Conservation (phyloP, 2,329 filamentous ascomycete species). For the Sordariomycetes sp. region DNA sequence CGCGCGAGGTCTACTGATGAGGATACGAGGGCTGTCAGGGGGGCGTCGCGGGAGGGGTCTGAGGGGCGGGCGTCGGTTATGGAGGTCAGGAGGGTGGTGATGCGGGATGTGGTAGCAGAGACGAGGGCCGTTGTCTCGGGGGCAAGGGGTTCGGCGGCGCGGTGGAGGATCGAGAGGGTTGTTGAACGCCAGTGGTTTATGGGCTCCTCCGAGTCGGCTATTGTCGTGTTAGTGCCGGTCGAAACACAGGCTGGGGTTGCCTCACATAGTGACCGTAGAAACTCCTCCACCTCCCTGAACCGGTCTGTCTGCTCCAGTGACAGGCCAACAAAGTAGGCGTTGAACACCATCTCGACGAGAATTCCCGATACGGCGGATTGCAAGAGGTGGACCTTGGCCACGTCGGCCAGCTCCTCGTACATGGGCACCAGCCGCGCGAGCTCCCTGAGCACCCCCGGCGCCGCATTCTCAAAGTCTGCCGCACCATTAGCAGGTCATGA, state of each 20-base stretch:
- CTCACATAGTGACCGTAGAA: constrained; percentile 19
- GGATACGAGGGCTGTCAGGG: constrained; percentile 36
- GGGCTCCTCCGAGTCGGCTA: constrained; percentile 31
- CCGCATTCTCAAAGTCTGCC: constrained; percentile 28
- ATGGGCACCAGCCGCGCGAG: constrained; percentile 38
- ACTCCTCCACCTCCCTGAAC: constrained; percentile 33
- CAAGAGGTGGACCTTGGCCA: constrained; percentile 46
- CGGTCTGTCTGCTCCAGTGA: constrained; percentile 36
- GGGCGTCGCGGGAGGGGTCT: constrained; percentile 31
- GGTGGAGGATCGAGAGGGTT: constrained; percentile 46
- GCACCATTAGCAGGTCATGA: background rate
- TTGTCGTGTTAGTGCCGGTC: background rate
- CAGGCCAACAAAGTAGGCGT: constrained; percentile 50
- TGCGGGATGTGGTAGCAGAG: constrained; percentile 27
- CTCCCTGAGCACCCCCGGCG: constrained; percentile 25
- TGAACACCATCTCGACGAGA: constrained; percentile 48
- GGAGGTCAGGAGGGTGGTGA: constrained; percentile 9
- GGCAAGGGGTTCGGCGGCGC: constrained; percentile 33
- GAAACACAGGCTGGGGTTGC: constrained; percentile 1
- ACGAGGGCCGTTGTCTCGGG: constrained; percentile 34
- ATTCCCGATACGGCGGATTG: constrained; percentile 48
- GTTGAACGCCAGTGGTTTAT: constrained; percentile 54
- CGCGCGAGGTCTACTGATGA: constrained; percentile 42
- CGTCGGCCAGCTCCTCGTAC: constrained; percentile 38
- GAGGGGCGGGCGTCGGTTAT: constrained; percentile 16